Evolutionary conservation across 2,329 filamentous ascomycete genomes (phyloP).

Genomic region (Colletotrichum euphorbiae): DNA sequence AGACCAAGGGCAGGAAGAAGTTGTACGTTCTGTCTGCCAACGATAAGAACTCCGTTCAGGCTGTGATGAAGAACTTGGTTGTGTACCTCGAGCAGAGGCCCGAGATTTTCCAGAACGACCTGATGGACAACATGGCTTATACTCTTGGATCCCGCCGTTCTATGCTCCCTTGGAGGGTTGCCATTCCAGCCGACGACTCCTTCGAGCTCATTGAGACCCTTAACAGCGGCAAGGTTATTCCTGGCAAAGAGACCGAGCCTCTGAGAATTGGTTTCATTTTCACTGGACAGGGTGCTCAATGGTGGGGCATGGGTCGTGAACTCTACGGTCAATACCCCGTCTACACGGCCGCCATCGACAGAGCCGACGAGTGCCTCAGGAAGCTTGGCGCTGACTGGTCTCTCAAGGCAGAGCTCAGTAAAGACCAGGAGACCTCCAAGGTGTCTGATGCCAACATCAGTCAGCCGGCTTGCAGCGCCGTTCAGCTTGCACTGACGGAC

Average conservation of each 20-base stretch:
- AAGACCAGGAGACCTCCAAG: conserved; percentile 47
- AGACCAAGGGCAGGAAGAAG: conserved; percentile 43
- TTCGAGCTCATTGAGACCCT: conserved; percentile 43
- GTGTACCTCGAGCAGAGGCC: conserved; percentile 56
- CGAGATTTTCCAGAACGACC: conserved; percentile 55
- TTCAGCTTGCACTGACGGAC: conserved; percentile 60
- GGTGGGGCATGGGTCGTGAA: conserved; percentile 42
- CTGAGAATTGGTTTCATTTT: conserved; percentile 46
- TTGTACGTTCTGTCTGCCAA: conserved; percentile 58
- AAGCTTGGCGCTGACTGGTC: conserved; percentile 52
- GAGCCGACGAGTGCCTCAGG: conserved; percentile 48
- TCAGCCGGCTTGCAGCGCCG: conserved; percentile 58
- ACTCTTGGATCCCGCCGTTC: conserved; percentile 37
- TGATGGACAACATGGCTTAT: conserved; percentile 49
- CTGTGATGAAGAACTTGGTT: conserved; percentile 48
- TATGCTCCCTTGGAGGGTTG: conserved; percentile 34
- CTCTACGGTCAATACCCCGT: conserved; percentile 48
- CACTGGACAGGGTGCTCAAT: conserved; percentile 47
- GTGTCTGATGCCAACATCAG: conserved; percentile 55
- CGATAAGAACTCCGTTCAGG: conserved; percentile 50
- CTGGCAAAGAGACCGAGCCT: conserved; percentile 50
- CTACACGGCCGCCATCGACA: conserved; percentile 49
- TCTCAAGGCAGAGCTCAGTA: conserved; percentile 52
- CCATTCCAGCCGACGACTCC: conserved; percentile 47
- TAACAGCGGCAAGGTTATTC: conserved; percentile 51